A percentile compares a stretch with the other conserved stretches of the same genome.
phyloP scores from a whole-genome alignment of 208 protist species.

The Trichomonas tenax region DNA sequence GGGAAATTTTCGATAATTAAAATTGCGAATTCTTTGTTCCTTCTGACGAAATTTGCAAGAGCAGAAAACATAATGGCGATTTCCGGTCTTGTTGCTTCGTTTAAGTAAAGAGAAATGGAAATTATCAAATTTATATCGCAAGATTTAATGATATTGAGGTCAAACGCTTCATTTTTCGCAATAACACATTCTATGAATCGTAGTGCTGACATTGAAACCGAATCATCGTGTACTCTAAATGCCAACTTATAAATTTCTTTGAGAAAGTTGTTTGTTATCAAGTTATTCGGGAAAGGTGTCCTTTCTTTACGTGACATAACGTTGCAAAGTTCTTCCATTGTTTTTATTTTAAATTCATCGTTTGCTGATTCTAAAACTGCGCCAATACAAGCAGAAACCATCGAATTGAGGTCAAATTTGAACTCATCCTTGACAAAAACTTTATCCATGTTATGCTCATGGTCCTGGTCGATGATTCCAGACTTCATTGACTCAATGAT shows the following conservation, averaged over 20 bases:
- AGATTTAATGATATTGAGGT: not conserved
- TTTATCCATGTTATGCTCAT: too few relatives aligned
- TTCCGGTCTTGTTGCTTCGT: not conserved
- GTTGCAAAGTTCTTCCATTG: too few relatives aligned
- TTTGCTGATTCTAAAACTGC: too few relatives aligned
- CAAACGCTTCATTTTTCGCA: not conserved
- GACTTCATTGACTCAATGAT: too few relatives aligned
- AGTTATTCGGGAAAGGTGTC: not conserved
- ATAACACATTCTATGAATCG: not conserved
- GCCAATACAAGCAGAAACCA: too few relatives aligned
- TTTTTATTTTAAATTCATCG: too few relatives aligned
- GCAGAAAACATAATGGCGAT: not conserved
- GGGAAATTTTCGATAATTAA: not conserved
- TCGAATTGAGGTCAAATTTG: too few relatives aligned
- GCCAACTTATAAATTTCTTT: not conserved
- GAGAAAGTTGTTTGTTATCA: not conserved
- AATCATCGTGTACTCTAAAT: not conserved
- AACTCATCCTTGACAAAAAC: too few relatives aligned
- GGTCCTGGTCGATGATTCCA: too few relatives aligned
- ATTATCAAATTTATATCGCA: not conserved
- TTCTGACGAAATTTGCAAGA: not conserved
- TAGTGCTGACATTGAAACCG: not conserved
- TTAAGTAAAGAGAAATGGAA: not conserved
- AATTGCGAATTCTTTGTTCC: not conserved
- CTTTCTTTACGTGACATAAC: not conserved